Base-by-base conservation (phyloP, 306 rosid genomes). In the Prunus mongolica region DNA sequence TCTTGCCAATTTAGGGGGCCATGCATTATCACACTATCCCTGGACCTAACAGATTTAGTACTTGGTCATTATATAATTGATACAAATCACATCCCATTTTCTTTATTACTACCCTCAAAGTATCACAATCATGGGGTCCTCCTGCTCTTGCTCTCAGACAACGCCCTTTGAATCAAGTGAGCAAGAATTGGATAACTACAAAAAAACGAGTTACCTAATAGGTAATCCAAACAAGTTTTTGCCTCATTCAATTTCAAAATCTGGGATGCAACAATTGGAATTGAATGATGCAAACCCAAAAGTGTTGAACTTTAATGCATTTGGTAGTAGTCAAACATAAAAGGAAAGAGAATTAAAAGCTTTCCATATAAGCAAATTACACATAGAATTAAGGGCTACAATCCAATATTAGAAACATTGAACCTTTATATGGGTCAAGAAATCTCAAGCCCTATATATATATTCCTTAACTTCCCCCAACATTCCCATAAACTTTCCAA, bases 401-500 rank as follows among this genome's bases (percentile, higher is more conserved):
- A 64, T 57, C 84, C 84, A 68, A 76, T 81, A 76, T 76, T 81
- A 81, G 84, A 81, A 81, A 81, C 78, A 81, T 64, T 76, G 54
- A 76, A 81, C 24, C 45, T 15, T 38, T 14, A 8, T 14, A 11
- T 30, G n/a, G 28, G 5, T 24, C 15, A n/a, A 32, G 5, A 38
- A 51, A 52, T 65, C 79, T 16, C 47, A 41, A 52, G 7, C 54
- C 38, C 27, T 51, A 70, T 27, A 71, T 71, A 54, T 18, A 1
- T 19, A 67, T 12, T 27, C 44, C 67, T 51, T 62, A 57, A 57
- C 24, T 66, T 60, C 14, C 78, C 28, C 63, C 34, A 22, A 28
- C 15, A 56, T 8, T 32, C 22, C 65, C 3, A 66, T 10, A 14
- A 50, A 55, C 14, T 51, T 8, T 56, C 38, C 55, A 20, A 52